A percentile compares a stretch with the other conserved stretches of the same genome.
Conservation (phyloP, 2,329 filamentous ascomycete genomes). For the Calonectria crousiana region DNA sequence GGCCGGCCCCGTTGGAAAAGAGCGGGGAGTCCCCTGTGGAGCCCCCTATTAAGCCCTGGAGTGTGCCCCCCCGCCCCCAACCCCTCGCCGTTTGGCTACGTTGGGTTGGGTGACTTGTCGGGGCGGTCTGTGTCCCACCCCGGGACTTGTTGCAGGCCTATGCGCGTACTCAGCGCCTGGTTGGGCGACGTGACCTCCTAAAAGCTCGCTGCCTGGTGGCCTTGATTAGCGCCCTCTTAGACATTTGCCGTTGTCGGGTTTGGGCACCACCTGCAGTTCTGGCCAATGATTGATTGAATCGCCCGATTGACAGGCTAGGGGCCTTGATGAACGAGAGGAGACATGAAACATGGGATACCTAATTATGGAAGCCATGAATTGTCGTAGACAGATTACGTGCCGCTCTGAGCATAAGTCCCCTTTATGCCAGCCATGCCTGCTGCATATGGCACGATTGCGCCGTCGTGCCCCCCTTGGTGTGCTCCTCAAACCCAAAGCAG, state of each 20-base stretch:
- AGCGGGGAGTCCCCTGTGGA: slow-evolving; percentile 39
- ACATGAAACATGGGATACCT: neutral
- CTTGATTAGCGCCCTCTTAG: slow-evolving; percentile 15
- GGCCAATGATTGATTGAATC: neutral
- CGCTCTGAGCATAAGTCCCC: neutral
- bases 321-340: neutral
- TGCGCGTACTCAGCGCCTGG: neutral
- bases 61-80: neutral
- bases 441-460: slow-evolving; percentile 18
- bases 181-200: slow-evolving; percentile 9
- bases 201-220: neutral
- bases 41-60: slow-evolving; percentile 1
- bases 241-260: neutral
- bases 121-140: neutral
- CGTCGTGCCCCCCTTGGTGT: slow-evolving; percentile 3
- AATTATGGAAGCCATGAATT: slow-evolving; percentile 8
- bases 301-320: neutral
- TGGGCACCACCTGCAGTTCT: neutral
- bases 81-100: slow-evolving; percentile 21
- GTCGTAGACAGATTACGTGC: slow-evolving; percentile 9
- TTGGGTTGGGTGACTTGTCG: slow-evolving; percentile 34
- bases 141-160: neutral
- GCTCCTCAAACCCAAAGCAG: slow-evolving; percentile 6
- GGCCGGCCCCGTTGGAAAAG: slow-evolving; percentile 34
- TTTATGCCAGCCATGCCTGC: neutral